Evolutionary conservation across 176 grass and related monocot species (phyloP).

Genomic region (Aechmea fasciata): DNA sequence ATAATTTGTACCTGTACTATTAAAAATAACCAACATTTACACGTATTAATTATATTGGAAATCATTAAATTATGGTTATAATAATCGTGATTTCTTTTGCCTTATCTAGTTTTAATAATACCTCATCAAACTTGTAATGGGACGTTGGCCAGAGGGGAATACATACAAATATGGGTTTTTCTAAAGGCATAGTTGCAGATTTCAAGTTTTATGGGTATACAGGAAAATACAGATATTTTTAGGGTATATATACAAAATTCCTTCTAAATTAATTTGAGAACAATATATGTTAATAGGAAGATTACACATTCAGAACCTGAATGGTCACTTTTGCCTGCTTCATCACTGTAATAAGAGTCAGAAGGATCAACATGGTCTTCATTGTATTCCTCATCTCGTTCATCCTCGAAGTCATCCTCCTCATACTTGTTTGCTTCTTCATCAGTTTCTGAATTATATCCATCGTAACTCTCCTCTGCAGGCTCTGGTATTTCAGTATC

Average conservation of each 20-base stretch:
- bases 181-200: too few relatives aligned
- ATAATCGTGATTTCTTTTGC: too few relatives aligned
- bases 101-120: too few relatives aligned
- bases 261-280: not conserved
- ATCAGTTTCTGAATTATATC: slow-evolving; percentile 40
- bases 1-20: too few relatives aligned
- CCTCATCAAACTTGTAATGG: too few relatives aligned
- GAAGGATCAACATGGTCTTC: slow-evolving; percentile 43
- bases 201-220: too few relatives aligned
- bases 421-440: slow-evolving; percentile 44
- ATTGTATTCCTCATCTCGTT: slow-evolving; percentile 51
- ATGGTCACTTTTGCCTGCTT: slow-evolving; percentile 49
- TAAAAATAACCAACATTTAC: too few relatives aligned
- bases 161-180: too few relatives aligned
- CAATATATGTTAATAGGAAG: not conserved
- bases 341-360: slow-evolving; percentile 48
- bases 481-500: slow-evolving; percentile 29
- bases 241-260: not conserved
- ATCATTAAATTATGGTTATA: too few relatives aligned
- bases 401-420: slow-evolving; percentile 37
- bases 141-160: too few relatives aligned
- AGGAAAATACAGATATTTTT: too few relatives aligned
- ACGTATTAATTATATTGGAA: too few relatives aligned
- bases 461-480: slow-evolving; percentile 43
- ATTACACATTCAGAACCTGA: slow-evolving; percentile 33